Evolutionary conservation across 1,139 yeast species (phyloP), one percentile per base, ranked within the genome.

Genomic region (Debaryomyces udenii): DNA sequence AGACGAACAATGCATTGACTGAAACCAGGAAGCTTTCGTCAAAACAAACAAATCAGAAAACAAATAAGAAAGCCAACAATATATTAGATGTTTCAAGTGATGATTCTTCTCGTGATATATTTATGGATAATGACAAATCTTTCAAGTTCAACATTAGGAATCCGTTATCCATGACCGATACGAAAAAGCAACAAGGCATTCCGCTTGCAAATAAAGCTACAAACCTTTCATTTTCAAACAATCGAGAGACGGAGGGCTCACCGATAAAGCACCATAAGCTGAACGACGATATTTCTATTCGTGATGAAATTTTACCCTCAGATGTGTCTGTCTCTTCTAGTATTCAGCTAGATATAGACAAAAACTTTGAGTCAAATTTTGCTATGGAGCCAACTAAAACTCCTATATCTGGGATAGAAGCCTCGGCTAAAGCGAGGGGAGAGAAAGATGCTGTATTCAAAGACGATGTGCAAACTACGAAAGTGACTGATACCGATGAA

Each of bases 251-350:
- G 11, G 28, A 10, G 9, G 6, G 9, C 9, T 26, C 28, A 6
- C 9, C 14, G 11, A 26, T 26, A 6, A 10, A 7, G 22, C 22
- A 20, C 22, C 7, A 7, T 20, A 20, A 20, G 7, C 22, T 20
- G 22, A 20, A 26, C 6, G 9, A 26, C 11, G 5, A 10, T 10
- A 4, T 5, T 5, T 23, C 30, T n/a, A 14, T 17, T 10, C 51
- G 47, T 17, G 46, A 44, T 16, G 37, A 20, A 7, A 7, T 38
- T 6, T 41, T 56, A 17, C 59, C 59, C 5, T 50, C 57, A 2
- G 55, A 56, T 41, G 44, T 56, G 7, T 59, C 62, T 9, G 57
- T 47, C 1, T 55, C 61, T 1, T 56, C 62, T 1, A 57, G 53
- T 28, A 35, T 52, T 27, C 32, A 27, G 22, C 22, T 6, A 20